Evolutionary conservation across 805 yeast species (phyloP).

Genomic region (Pichia phayaonensis): DNA sequence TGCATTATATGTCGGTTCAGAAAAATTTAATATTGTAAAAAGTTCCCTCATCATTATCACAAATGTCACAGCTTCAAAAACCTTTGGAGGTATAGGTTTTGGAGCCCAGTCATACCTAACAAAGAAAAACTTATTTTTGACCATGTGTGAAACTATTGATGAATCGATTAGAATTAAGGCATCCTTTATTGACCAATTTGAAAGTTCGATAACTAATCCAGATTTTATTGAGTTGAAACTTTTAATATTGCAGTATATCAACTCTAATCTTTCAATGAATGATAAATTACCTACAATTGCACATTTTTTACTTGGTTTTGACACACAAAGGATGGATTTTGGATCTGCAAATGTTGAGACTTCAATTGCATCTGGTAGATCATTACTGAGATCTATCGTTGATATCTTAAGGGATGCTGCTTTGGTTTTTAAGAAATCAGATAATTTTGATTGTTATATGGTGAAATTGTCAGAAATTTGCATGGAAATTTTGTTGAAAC

Average conservation of each 20-base stretch:
- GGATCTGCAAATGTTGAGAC: conserved; percentile 35
- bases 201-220: conserved; percentile 33
- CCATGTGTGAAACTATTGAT: conserved; percentile 66
- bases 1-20: conserved; percentile 64
- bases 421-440: conserved; percentile 29
- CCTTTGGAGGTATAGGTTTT: conserved; percentile 29
- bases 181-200: conserved; percentile 64
- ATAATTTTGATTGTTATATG: conserved; percentile 43
- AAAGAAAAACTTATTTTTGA: conserved; percentile 54
- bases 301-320: conserved; percentile 76
- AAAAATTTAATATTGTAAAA: conserved; percentile 42
- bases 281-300: conserved; percentile 41
- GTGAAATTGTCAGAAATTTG: conserved; percentile 50
- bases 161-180: conserved; percentile 70
- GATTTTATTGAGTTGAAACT: conserved; percentile 43
- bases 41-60: conserved; percentile 46
- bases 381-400: conserved; percentile 50
- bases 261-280: conserved; percentile 34
- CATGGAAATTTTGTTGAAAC: conserved; percentile 54
- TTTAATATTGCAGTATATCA: conserved; percentile 51
- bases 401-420: conserved; percentile 42
- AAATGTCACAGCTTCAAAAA: conserved; percentile 36
- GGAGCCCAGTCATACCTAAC: conserved; percentile 9
- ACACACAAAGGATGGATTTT: conserved; percentile 39
- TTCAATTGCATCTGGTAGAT: conserved; percentile 44